Percentiles rank a stretch among this genome's conserved stretches.
Evolutionary conservation across 2,329 filamentous ascomycete genomes (phyloP).

Genomic region (Zymoseptoria passerinii): DNA sequence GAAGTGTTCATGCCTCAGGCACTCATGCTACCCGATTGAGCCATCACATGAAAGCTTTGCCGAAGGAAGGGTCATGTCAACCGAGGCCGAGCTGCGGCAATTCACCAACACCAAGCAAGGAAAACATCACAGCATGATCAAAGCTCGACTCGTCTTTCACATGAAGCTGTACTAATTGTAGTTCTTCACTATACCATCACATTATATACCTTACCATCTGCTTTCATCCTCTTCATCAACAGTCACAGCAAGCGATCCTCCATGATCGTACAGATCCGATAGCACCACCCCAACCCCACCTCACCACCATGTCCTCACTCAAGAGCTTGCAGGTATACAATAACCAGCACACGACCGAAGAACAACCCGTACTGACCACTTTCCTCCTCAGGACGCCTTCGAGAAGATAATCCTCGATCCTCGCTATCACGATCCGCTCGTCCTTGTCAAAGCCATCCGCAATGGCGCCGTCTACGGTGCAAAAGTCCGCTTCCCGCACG

Average conservation of each 20-base stretch:
- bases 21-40: no score
- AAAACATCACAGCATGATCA: background rate
- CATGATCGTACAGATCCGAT: background rate
- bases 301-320: slow-evolving; percentile 9
- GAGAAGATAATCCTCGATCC: slow-evolving; percentile 76
- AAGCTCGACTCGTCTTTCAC: background rate
- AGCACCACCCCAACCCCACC: background rate
- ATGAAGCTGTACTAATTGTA: background rate
- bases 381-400: slow-evolving; percentile 49
- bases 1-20: no score
- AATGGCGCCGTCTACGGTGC: slow-evolving; percentile 96
- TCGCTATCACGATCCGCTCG: slow-evolving; percentile 72
- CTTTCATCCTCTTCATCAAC: background rate
- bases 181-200: background rate
- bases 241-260: background rate
- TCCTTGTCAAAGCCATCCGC: slow-evolving; percentile 83
- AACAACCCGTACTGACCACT: slow-evolving; percentile 1
- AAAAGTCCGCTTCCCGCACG: slow-evolving; percentile 97
- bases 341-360: background rate
- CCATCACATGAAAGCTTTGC: background rate
- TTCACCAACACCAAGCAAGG: background rate
- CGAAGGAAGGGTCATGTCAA: background rate
- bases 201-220: background rate
- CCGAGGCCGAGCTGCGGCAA: background rate
- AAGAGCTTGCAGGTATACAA: slow-evolving; percentile 9